Base-by-base conservation (phyloP, 345 rosid species). In the Moringa oleifera region DNA sequence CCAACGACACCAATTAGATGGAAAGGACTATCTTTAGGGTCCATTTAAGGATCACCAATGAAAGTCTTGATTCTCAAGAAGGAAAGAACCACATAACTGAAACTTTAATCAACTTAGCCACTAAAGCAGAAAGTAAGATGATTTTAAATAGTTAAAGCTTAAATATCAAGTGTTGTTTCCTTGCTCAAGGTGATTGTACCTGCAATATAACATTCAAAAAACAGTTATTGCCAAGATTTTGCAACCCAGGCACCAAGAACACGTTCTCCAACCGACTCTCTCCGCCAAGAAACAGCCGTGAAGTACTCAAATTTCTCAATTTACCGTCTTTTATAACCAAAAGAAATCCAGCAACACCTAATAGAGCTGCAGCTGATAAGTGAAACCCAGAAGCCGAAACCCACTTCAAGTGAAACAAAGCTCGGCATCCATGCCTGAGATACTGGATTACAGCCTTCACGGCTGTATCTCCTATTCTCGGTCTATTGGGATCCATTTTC, bases 131-230 rank as follows among this genome's bases (percentile, higher is more conserved):
- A 33, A 33, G 37, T 4, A 33, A 33, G 6, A 33, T 33, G 11
- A 33, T 11, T 33, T 33, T 33, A 33, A 33, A 11, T 16, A 28
- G 49, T 23, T 2, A 49, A 65, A 65, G 7, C 25, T 7, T 9
- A 70, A 25, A 41, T 12, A 9, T 47, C 47, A 9, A 15, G 17
- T 8, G 33, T 28, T 28, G 3, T 8, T 25, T 9, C 19, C 56
- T 18, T 11, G 62, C 20, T 45, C 33, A 62, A 64, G 20, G 47
- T 22, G 59, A 69, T 33, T 46, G 51, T 61, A 93, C 98, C 96
- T 90, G 98, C 51, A 93, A 73, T 25, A 90, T 77, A 20, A 83
- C 97, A 68, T 90, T 93, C 66, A 90, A 76, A 71, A 90, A 93
- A 75, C 97, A 90, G 61, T 87, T 90, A 61, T 84, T 90, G 4